These are phyloP conservation scores for Plantago major DNA, from an alignment of 257 asterid species.

Conservation along the genomic window DNA sequence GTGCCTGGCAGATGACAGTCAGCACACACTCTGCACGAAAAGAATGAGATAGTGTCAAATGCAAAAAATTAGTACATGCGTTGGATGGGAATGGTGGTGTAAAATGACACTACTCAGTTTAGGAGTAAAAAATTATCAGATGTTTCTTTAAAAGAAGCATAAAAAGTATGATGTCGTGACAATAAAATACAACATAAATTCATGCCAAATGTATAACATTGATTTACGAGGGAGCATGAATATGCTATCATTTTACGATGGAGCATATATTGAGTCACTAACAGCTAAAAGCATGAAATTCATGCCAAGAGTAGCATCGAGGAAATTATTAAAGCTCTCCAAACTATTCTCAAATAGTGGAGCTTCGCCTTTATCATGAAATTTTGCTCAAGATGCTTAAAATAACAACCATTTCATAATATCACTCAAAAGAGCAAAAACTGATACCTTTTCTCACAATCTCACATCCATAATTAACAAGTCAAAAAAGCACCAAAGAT, in stretches of 20 bases:
- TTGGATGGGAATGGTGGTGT: constrained; percentile 1
- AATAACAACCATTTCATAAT: too few relatives aligned
- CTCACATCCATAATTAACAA: constrained; percentile 1
- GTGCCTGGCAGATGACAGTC: constrained; percentile 99
- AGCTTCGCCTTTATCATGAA: neutral
- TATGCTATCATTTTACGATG: too few relatives aligned
- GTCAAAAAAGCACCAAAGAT: neutral
- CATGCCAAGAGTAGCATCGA: neutral
- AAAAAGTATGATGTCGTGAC: too few relatives aligned
- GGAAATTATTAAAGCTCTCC: neutral
- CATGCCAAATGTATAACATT: too few relatives aligned
- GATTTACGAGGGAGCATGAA: too few relatives aligned
- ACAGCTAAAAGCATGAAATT: neutral
- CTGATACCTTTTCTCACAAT: neutral
- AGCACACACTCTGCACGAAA: constrained; percentile 68
- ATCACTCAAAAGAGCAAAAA: constrained; percentile 3
- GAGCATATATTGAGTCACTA: too few relatives aligned
- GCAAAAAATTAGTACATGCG: neutral
- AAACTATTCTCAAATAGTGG: neutral
- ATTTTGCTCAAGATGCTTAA: too few relatives aligned
- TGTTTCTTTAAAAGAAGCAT: too few relatives aligned
- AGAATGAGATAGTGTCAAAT: neutral
- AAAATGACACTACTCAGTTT: too few relatives aligned
- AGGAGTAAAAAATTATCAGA: neutral
- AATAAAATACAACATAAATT: too few relatives aligned